These are phyloP conservation scores for Auricularia sp. DNA, from an alignment of 768 basidiomycete species.

Conservation along the genomic window DNA sequence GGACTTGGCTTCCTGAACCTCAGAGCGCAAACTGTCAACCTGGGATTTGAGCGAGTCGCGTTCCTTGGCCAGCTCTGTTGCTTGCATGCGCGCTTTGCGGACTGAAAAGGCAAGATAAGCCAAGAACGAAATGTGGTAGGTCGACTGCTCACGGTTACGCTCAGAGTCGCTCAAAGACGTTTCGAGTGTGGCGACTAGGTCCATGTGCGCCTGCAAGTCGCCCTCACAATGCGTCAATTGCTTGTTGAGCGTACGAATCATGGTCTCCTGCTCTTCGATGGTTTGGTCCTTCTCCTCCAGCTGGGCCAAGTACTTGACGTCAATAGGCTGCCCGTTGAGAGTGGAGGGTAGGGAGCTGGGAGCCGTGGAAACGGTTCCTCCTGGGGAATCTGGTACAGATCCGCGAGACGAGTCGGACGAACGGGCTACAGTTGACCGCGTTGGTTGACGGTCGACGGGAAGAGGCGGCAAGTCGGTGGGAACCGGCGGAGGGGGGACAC, in stretches of 20 bases:
- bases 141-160: slow-evolving; percentile 68
- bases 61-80: slow-evolving; percentile 79
- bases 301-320: slow-evolving; percentile 46
- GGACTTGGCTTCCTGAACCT: slow-evolving; percentile 67
- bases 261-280: slow-evolving; percentile 75
- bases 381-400: slow-evolving; percentile 53
- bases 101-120: slow-evolving; percentile 34
- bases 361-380: slow-evolving; percentile 41
- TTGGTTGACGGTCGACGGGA: slow-evolving; percentile 43
- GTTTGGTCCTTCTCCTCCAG: slow-evolving; percentile 68
- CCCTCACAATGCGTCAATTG: slow-evolving; percentile 88
- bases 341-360: slow-evolving; percentile 31
- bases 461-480: slow-evolving; percentile 36
- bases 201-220: slow-evolving; percentile 86
- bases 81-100: slow-evolving; percentile 89
- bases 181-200: slow-evolving; percentile 76
- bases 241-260: slow-evolving; percentile 92
- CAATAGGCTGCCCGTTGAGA: slow-evolving; percentile 30
- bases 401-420: slow-evolving; percentile 53
- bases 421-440: slow-evolving; percentile 37
- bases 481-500: slow-evolving; percentile 75
- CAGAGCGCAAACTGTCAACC: slow-evolving; percentile 55
- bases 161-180: slow-evolving; percentile 83
- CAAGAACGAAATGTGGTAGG: slow-evolving; percentile 2
- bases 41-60: slow-evolving; percentile 64